Evolutionary conservation across 805 yeast species (phyloP).

Genomic region (Candida caryicola): DNA sequence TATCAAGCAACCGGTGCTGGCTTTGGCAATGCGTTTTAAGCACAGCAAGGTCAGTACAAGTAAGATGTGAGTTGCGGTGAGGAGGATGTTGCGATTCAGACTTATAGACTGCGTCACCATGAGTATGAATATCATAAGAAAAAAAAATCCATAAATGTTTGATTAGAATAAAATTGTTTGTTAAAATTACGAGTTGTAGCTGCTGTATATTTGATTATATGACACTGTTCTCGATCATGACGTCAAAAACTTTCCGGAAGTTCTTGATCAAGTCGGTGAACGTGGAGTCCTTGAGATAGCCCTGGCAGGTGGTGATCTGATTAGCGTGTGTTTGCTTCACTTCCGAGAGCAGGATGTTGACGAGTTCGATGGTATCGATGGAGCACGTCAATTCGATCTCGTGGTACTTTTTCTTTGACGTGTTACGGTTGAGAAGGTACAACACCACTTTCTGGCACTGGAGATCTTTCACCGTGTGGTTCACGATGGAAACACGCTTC

Average conservation of each 20-base stretch:
- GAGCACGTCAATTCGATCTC: constrained; percentile 23
- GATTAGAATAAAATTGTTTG: background rate
- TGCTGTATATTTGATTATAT: background rate
- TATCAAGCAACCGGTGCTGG: constrained; percentile 72
- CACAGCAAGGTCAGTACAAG: background rate
- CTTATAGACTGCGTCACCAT: constrained; percentile 1
- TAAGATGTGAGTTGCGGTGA: background rate
- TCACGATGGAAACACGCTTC: constrained; percentile 10
- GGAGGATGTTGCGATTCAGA: background rate
- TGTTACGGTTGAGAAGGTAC: constrained; percentile 2
- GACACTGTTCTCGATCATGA: background rate
- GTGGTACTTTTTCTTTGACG: constrained; percentile 1
- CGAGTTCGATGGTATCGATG: constrained; percentile 15
- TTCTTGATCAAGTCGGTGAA: constrained; percentile 16
- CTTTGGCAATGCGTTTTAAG: constrained; percentile 52
- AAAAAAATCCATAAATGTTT: constrained; percentile 3
- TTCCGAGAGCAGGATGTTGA: constrained; percentile 3
- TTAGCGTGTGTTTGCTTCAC: background rate
- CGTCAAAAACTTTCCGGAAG: constrained; percentile 12
- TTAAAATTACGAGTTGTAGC: background rate
- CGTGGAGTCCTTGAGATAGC: constrained; percentile 13
- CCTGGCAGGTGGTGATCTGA: constrained; percentile 10
- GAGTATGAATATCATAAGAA: background rate
- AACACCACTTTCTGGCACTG: constrained; percentile 23
- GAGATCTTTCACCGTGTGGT: constrained; percentile 23